A percentile compares a stretch with the other conserved stretches of the same genome.
These are phyloP conservation scores for Capsicum baccatum DNA, from an alignment of 257 asterid genomes.

Conservation along the genomic window DNA sequence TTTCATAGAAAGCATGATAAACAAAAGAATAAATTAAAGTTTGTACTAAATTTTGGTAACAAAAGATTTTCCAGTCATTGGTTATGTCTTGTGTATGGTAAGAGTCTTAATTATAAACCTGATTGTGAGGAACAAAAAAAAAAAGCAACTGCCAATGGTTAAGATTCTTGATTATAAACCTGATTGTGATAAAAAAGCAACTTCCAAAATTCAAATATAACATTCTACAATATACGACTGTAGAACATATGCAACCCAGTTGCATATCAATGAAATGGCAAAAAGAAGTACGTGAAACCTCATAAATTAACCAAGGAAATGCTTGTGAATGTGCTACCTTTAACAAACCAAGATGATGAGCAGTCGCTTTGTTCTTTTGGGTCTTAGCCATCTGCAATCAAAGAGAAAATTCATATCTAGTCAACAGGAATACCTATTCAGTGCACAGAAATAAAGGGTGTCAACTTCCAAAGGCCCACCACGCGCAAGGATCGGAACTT, in stretches of 20 bases:
- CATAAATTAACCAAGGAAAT: not conserved
- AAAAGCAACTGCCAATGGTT: not conserved
- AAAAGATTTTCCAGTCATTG: not conserved
- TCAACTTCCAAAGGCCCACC: not conserved
- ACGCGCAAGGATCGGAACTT: not conserved
- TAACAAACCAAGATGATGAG: slow-evolving; percentile 93
- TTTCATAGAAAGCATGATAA: not conserved
- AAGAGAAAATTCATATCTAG: not conserved
- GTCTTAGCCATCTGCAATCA: slow-evolving; percentile 92
- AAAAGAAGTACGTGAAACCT: not conserved
- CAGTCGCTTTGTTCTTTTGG: slow-evolving; percentile 97
- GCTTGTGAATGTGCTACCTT: slow-evolving; percentile 56
- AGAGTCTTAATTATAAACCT: not conserved
- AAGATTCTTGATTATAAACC: not conserved
- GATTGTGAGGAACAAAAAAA: not conserved
- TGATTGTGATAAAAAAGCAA: not conserved
- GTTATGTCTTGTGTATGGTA: not conserved
- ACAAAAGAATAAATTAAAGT: not conserved
- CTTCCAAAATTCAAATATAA: not conserved
- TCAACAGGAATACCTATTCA: slow-evolving; percentile 4
- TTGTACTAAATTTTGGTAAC: not conserved
- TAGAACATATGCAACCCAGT: not conserved
- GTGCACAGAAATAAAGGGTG: slow-evolving; percentile 14
- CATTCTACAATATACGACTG: not conserved
- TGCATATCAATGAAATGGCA: not conserved